phyloP scores from a whole-genome alignment of 345 rosid species.

The Boechera divaricarpa region DNA sequence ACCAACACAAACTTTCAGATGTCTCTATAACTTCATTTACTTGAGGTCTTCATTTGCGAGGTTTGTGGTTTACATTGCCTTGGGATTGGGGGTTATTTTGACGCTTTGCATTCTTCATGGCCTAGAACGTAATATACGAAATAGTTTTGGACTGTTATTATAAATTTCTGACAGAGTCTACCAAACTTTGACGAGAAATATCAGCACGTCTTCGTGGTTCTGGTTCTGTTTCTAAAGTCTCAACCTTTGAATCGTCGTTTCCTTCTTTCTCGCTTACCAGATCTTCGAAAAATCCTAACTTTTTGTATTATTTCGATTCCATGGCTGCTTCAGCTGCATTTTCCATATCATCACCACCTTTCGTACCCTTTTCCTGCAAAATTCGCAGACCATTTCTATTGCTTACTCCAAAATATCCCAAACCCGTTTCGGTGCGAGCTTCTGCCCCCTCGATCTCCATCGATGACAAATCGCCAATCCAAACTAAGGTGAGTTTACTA shows the following conservation, averaged over 20 bases:
- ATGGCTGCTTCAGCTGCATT: slow-evolving; percentile 58
- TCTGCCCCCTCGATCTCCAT: slow-evolving; percentile 54
- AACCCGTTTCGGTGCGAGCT: slow-evolving; percentile 65
- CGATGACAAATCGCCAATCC: slow-evolving; percentile 49
- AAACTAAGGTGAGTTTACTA: slow-evolving; percentile 54
- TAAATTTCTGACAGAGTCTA: slow-evolving; percentile 5
- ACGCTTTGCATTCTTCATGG: neutral
- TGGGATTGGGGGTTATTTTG: slow-evolving; percentile 1
- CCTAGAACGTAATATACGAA: neutral
- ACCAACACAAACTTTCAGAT: slow-evolving; percentile 7
- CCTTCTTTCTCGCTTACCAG: slow-evolving; percentile 29
- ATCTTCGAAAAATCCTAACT: slow-evolving; percentile 29
- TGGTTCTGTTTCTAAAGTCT: slow-evolving; percentile 38
- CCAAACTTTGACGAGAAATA: slow-evolving; percentile 37
- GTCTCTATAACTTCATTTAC: neutral
- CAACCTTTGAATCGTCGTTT: slow-evolving; percentile 34
- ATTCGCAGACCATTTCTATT: slow-evolving; percentile 41
- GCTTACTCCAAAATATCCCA: slow-evolving; percentile 35
- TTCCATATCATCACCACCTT: slow-evolving; percentile 48
- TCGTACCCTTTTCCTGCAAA: slow-evolving; percentile 51
- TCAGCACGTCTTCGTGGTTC: slow-evolving; percentile 33
- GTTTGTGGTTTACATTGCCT: slow-evolving; percentile 26
- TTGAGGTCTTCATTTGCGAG: slow-evolving; percentile 29
- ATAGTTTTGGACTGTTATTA: slow-evolving; percentile 21
- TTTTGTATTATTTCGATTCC: slow-evolving; percentile 2